Base-by-base conservation (phyloP, 441 rosid species). In the Rhodomyrtus psidioides region DNA sequence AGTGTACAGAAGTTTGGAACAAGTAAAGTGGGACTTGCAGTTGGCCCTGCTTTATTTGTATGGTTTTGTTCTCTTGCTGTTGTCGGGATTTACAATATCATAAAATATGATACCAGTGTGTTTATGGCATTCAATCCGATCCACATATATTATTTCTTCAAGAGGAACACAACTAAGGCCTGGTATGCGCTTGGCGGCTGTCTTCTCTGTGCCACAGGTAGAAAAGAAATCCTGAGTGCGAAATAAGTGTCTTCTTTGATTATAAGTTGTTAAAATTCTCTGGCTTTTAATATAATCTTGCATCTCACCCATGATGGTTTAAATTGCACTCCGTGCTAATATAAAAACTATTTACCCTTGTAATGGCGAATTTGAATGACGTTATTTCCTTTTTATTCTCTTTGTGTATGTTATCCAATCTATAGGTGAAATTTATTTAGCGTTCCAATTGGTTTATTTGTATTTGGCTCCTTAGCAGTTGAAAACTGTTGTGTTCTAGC, bases 141-240 rank as follows among this genome's bases (percentile, higher is more conserved):
- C 87, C 92, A 97, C 88, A 94, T 97, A 89, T 97, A 95, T 93
- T 93, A 84, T 89, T 97, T 90, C 91, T 97, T 96, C 93, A 89
- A 97, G 92, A 90, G 98, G 90, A 95, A 97, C 90, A 93, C 99
- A 55, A 86, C 89, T 83, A 93, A 92, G 82, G 99, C 97, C 75
- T 97, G 98, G 99, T 95, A 89, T 87, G 95, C 99, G 8, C 98
- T 97, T 56, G 99, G 99, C 76, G 98, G 99, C 84, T 97, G 99
- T 94, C 92, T 97, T 89, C 97, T 97, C 79, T 95, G 99, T 88
- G 99, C 97, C 89, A 96, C 99, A 91, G 99, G 99, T 97, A 92
- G 79, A 21, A 21, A 70, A 54, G 34, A 34, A 53, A 34, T 53
- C 16, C 84, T 82, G 42, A 28, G 84, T 53, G 26, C 5, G 2